Base-by-base conservation (phyloP, 495 filamentous ascomycete species). In the Hypoxylon lenormandii region DNA sequence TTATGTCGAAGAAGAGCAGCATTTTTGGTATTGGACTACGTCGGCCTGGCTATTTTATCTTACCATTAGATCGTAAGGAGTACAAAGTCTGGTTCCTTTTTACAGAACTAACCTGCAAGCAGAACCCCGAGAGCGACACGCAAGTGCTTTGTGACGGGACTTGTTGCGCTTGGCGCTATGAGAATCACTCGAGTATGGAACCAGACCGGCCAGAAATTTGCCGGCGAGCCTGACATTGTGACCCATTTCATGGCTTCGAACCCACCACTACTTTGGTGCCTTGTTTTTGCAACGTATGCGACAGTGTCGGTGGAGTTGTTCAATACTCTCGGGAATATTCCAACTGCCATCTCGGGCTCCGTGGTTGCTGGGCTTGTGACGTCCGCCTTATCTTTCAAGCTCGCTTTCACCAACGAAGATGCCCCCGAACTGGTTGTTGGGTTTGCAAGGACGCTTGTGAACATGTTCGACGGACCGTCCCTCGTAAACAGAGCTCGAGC, bases 1-100 rank as follows among this genome's bases (percentile, higher is more conserved):
- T 75, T 98, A 93, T 74, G 92, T 99, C 21, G 95, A 99, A 74
- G 95, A 99, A 77, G 95, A 99, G 74, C 95, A 98, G 21, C 90
- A 97, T 65, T 97, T 96, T 77, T 99, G 95, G 95, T 97, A 98
- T 77, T 97, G 94, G 93, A 75, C 86, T 15, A 87, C 90, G 11
- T 89, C 91, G 0, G 89, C 85, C 2, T 99, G 93, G 93, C 79
- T 91, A 42, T 79, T 85, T 45, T 85, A 86, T 63, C 79, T 96
- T 1, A 83, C 84, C 57, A 69, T 89, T 33, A 89, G 84, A 56
- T 68, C 57, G 66, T 72, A 63, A 57, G 60, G 12, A 3, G n/a
- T 13, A 46, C 28, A 6, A 10, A 42, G 53, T 30, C 1, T 3
- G 3, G 13, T 45, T 13, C 11, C n/a, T 13, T 0, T 2, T n/a